Evolutionary conservation across 2,329 filamentous ascomycete species (phyloP).

Genomic region (Colletotrichum shisoi): DNA sequence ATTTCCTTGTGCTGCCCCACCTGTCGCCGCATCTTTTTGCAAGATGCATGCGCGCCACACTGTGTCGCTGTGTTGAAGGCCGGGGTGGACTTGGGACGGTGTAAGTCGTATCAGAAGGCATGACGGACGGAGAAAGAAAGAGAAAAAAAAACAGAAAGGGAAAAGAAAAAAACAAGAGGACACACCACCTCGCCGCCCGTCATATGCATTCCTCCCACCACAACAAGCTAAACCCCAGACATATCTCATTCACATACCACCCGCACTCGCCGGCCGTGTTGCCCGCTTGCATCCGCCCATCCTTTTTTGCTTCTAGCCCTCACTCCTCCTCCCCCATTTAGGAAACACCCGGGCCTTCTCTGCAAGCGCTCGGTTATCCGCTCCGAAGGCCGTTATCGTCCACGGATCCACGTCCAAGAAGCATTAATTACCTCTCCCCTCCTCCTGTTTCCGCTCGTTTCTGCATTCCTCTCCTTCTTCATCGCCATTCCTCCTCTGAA

Average conservation of each 20-base stretch:
- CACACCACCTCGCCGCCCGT: conserved; percentile 18
- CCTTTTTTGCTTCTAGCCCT: conserved; percentile 26
- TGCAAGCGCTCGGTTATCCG: conserved; percentile 33
- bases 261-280: conserved; percentile 21
- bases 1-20: conserved; percentile 22
- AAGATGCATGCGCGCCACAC: conserved; percentile 12
- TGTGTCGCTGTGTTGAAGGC: conserved; percentile 21
- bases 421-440: conserved; percentile 34
- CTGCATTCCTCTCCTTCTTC: conserved; percentile 31
- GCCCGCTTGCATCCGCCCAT: conserved; percentile 37
- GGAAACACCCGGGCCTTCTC: conserved; percentile 18
- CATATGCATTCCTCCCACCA: conserved; percentile 37
- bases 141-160: background rate
- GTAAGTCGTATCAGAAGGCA: conserved; percentile 30
- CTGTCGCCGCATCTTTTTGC: background rate
- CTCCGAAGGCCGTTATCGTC: conserved; percentile 36
- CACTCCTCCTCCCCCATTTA: conserved; percentile 9
- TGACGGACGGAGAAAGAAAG: background rate
- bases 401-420: conserved; percentile 31
- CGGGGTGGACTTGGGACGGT: conserved; percentile 15
- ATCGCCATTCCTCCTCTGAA: conserved; percentile 25
- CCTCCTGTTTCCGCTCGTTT: conserved; percentile 31
- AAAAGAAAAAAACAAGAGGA: conserved; percentile 6
- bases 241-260: conserved; percentile 13
- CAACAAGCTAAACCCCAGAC: conserved; percentile 16